Evolutionary conservation across 805 yeast genomes (phyloP), one percentile per base, ranked within the genome.

Genomic region (Lachancea sp.): DNA sequence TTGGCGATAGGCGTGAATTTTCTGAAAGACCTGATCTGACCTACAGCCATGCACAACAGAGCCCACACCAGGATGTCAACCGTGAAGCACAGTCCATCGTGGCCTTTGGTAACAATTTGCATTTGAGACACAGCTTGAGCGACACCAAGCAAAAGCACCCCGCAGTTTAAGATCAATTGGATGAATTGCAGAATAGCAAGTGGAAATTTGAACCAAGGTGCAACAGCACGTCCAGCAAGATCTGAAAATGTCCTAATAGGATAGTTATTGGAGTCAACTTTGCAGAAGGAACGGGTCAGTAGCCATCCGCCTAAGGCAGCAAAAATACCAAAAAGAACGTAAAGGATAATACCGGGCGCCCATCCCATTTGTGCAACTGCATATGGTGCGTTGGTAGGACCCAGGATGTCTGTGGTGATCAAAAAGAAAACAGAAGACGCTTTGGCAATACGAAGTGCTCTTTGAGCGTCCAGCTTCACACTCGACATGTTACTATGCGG

Each of bases 361-460:
- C 62, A 70, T 2, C 77, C 77, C 46, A 72, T 56, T 46, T 68
- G 68, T 10, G 71, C 54, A 42, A 72, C 59, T 11, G 75, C 71
- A 49, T 69, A 71, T 3, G 76, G 77, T 17, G 77, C 75, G 40
- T 66, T 60, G 11, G 69, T 59, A 16, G 77, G 77, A 20, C 77
- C 77, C 34, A 71, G 60, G 41, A 72, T 71, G 59, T 72, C 77
- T 7, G 76, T 71, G 33, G 77, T 72, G 47, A 72, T 73, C 31
- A 73, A 59, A 53, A 64, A 71, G 57, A 72, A 71, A n/a, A 71
- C 73, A 0, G 68, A 60, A 29, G 47, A 49, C 13, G 45, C 50
- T 35, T 49, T 49, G 20, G 50, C 50, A 16, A 49, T 42, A 20
- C 52, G 52, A 26, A 49, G 19, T 42, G 45, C 17, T 13, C 52